Evolutionary conservation across 345 rosid species (phyloP).

Genomic region (Iberis pinnata): DNA sequence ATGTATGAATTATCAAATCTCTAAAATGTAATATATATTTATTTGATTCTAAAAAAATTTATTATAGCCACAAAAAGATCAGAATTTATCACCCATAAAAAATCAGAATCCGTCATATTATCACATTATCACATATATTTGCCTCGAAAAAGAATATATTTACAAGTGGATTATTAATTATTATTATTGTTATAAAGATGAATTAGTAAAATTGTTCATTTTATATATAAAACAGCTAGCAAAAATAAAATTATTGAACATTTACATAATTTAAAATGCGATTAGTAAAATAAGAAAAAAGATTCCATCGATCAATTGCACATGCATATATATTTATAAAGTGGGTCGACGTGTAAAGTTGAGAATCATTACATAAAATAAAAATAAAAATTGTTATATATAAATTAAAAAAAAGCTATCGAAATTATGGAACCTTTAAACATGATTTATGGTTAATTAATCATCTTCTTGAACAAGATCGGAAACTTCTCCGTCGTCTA

Average conservation of each 20-base stretch:
- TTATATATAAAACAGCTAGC: constrained; percentile 1
- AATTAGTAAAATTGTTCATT: not conserved
- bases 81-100: too few species aligned
- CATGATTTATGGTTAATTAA: not conserved
- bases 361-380: constrained; percentile 23
- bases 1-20: too few species aligned
- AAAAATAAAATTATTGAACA: constrained; percentile 8
- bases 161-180: too few species aligned
- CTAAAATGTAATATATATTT: too few species aligned
- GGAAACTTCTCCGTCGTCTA: constrained; percentile 26
- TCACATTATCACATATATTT: too few species aligned
- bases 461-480: constrained; percentile 27
- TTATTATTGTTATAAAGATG: too few species aligned
- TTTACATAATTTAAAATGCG: not conserved
- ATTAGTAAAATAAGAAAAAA: constrained; percentile 2
- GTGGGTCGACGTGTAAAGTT: constrained; percentile 31
- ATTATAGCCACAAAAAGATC: too few species aligned
- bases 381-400: too few species aligned
- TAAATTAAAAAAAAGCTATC: constrained; percentile 16
- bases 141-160: too few species aligned
- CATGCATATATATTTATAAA: constrained; percentile 25
- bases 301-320: constrained; percentile 24
- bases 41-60: too few species aligned
- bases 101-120: too few species aligned
- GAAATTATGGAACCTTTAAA: constrained; percentile 27